phyloP scores from a whole-genome alignment of 805 yeast genomes.

The Wickerhamomyces queroliae region DNA sequence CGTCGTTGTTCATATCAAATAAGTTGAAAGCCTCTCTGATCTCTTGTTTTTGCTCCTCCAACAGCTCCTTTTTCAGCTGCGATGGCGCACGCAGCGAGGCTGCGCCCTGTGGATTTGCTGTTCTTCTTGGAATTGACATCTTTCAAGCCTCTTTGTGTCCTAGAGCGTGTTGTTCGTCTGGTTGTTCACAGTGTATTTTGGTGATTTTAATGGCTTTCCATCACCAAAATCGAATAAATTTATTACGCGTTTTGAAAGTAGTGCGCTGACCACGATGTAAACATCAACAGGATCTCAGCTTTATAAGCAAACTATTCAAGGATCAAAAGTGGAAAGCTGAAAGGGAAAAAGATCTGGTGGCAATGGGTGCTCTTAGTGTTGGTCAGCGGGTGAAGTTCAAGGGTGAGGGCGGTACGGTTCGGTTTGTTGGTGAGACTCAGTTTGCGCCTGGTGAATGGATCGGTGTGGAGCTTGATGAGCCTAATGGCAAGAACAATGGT shows the following conservation, averaged over 20 bases:
- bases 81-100: constrained; percentile 15
- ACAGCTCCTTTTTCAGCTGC: constrained; percentile 55
- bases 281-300: too few species aligned
- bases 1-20: constrained; percentile 91
- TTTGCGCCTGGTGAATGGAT: constrained; percentile 71
- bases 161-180: too few species aligned
- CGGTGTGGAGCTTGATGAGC: constrained; percentile 73
- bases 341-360: neutral
- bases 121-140: constrained; percentile 1
- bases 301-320: too few species aligned
- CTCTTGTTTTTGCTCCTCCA: constrained; percentile 86
- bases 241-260: too few species aligned
- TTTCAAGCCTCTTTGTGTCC: too few species aligned
- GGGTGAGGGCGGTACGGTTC: constrained; percentile 38
- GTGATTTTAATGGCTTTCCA: too few species aligned
- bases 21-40: constrained; percentile 87
- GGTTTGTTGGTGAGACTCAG: constrained; percentile 45
- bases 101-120: neutral
- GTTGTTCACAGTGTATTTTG: too few species aligned
- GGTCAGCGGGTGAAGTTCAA: constrained; percentile 30
- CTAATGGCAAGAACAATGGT: constrained; percentile 82
- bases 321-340: too few species aligned
- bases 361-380: constrained; percentile 2
- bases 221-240: too few species aligned
- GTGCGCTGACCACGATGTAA: too few species aligned